Evolutionary conservation across 2,329 filamentous ascomycete species (phyloP), one percentile per base, ranked within the genome.

Genomic region (Emergomyces pasteurianus): DNA sequence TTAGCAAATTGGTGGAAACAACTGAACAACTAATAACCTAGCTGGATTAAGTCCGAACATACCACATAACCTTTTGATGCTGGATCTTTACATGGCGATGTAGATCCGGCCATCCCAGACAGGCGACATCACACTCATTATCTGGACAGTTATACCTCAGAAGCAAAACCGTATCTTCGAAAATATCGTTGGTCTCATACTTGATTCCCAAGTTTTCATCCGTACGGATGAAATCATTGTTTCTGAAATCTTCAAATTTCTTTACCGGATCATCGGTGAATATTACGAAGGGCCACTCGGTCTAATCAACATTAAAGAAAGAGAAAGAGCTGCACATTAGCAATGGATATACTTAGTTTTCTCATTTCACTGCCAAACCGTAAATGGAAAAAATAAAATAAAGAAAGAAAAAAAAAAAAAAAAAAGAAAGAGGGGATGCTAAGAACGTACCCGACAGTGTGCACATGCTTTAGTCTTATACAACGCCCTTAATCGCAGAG

Each of bases 391-490:
- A 31, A 7, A 31, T 7, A 31, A 31, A 31, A 3, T 31, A 3
- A 31, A 31, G 31, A 31, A 31, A 31, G 31, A 31, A 3, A 31
- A n/a, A n/a, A n/a, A n/a, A n/a, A n/a, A n/a, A n/a, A n/a, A n/a
- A n/a, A n/a, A n/a, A 16, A n/a, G n/a, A 8, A 54, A 21, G 3
- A 21, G 16, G 1, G 14, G n/a, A 6, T n/a, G 14, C 18, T 10
- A 46, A 52, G 49, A 34, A 79, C 87, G 67, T 81, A 92, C 89
- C 70, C 94, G 82, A 73, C 94, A 99, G 74, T 97, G 92, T n/a
- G 92, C 89, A 75, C 94, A 99, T 65, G 92, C 89, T 74, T 95
- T 95, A 63, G 86, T 95, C 79, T 96, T 97, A 77, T 97, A 99
- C 52, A 99, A 78, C 0, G 92, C 94, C 67, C 94, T 84, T 83